Conservation (phyloP, 2,329 filamentous ascomycete species). For the Trichoderma simmonsii region DNA sequence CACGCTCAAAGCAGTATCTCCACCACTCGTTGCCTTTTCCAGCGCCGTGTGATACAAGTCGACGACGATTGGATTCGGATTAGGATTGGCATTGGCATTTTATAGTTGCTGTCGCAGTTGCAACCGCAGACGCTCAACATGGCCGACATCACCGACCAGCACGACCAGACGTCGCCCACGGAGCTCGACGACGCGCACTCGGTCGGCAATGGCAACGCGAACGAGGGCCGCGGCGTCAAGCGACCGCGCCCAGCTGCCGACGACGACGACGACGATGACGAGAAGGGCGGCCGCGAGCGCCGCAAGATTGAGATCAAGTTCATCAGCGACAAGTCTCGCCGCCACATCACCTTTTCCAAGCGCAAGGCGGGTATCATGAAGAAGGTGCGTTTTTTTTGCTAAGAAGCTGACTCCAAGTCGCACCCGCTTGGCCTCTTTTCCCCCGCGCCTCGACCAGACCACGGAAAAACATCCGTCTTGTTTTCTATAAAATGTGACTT, state of each 20-base stretch:
- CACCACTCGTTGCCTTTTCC: conserved; percentile 56
- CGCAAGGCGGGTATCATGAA: conserved; percentile 99
- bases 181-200: conserved; percentile 70
- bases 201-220: conserved; percentile 69
- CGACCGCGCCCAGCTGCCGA: conserved; percentile 80
- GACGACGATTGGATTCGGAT: conserved; percentile 22
- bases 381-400: conserved; percentile 66
- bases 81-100: conserved; percentile 21
- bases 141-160: conserved; percentile 77
- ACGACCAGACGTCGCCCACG: conserved; percentile 71
- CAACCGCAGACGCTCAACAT: conserved; percentile 40
- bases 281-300: conserved; percentile 95
- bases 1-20: conserved; percentile 64
- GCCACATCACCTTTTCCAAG: conserved; percentile 99
- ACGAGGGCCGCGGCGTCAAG: conserved; percentile 81
- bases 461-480: neutral
- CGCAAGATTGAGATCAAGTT: conserved; percentile 99
- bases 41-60: conserved; percentile 25
- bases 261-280: conserved; percentile 95
- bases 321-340: conserved; percentile 98
- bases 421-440: neutral
- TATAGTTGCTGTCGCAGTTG: conserved; percentile 18
- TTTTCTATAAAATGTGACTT: neutral
- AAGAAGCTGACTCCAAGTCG: neutral
- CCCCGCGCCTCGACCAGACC: neutral